Conservation (phyloP, 768 basidiomycete genomes). For the Naganishia randhawae region DNA sequence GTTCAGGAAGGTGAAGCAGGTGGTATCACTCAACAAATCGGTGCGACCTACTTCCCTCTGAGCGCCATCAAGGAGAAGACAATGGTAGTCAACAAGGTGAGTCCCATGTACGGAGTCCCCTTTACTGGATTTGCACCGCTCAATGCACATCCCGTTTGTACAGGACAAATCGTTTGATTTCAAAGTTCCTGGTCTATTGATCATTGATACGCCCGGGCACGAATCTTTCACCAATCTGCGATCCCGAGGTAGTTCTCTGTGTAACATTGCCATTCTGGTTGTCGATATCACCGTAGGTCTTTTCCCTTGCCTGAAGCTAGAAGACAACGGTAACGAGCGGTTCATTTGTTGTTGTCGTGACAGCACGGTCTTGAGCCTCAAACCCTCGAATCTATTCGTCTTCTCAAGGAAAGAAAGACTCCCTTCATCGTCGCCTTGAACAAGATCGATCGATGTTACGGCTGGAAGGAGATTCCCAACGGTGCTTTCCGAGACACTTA, state of each 20-base stretch:
- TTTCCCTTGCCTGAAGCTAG: too few species aligned
- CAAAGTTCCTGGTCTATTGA: conserved; percentile 89
- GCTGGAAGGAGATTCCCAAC: conserved; percentile 86
- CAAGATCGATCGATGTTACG: conserved; percentile 99
- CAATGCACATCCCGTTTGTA: neutral
- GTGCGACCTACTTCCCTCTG: conserved; percentile 97
- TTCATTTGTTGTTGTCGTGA: conserved; percentile 19
- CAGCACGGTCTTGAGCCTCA: conserved; percentile 98
- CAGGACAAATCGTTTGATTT: conserved; percentile 81
- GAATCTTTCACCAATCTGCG: conserved; percentile 98
- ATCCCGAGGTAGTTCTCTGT: conserved; percentile 88
- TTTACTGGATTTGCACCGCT: neutral
- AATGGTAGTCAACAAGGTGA: conserved; percentile 79
- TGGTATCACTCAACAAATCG: conserved; percentile 99
- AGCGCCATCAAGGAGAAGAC: conserved; percentile 93
- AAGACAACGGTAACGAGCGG: conserved; percentile 1
- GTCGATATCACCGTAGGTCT: conserved; percentile 86
- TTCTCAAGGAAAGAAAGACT: conserved; percentile 87
- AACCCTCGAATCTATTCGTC: conserved; percentile 88
- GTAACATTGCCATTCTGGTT: conserved; percentile 97
- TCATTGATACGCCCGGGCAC: conserved; percentile 99
- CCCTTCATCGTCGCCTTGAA: conserved; percentile 98
- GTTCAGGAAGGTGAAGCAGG: conserved; percentile 99
- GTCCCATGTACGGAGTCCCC: conserved; percentile 29
- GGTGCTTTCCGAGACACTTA: conserved; percentile 88